Evolutionary conservation across 257 asterid species (phyloP), one percentile per base, ranked within the genome.

Genomic region (Henckelia pumila): DNA sequence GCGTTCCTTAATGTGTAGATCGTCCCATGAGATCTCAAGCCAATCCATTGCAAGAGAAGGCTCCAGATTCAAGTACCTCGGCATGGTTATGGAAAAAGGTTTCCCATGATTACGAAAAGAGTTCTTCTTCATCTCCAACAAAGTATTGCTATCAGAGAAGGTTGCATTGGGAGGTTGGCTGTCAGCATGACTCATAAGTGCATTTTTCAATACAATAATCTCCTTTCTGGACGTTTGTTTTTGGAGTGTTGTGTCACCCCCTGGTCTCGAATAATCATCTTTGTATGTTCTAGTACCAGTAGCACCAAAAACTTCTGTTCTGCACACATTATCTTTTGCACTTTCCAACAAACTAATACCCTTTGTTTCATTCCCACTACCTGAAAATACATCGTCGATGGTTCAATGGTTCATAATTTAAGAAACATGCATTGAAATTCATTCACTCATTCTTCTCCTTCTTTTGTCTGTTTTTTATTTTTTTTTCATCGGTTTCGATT

Each of bases 1-100:
- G 26, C 96, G 97, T 80, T 94, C 99, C 76, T 91, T 94, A 24
- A 94, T 80, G 68, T 81, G 96, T 40, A 94, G 71, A 53, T 94
- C 99, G 29, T 94, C 96, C 97, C 99, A 94, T 11, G 97, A 77
- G 77, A 94, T 94, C 84, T 88, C 97, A 17, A 94, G 96, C 97
- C 96, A 91, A 74, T 94, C 99, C 92, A 81, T 88, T 66, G 96
- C 99, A 75, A 94, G 97, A 65, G 92, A 88, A 56, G 98, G 98
- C 70, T 89, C 97, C 32, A 88, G 73, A 77, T 76, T 77, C 83
- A 91, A 77, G 82, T 81, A 91, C 79, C 91, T 84, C n/a, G 96
- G 89, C 76, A 77, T 80, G 33, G 71, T 63, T 33, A 80, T 80
- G 30, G 85, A 71, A 61, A 64, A 59, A 50, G 72, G 69, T 40